Conservation (phyloP, 257 asterid species). For the Rehmannia glutinosa region DNA sequence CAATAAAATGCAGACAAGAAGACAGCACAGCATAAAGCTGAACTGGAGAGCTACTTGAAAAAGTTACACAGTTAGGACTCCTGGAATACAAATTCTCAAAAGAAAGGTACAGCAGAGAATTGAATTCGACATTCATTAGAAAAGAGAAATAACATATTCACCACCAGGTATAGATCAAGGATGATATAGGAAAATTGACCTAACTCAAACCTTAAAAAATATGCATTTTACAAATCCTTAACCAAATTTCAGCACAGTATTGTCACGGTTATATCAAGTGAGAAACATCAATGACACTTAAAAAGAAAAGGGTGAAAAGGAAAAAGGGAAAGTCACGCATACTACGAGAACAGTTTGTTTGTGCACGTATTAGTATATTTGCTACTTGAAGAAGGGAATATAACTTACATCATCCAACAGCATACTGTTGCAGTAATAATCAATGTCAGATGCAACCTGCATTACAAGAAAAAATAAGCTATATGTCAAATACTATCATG, state of each 20-base stretch:
- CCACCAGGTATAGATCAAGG: background rate
- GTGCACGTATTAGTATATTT: background rate
- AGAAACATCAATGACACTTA: background rate
- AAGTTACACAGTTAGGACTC: background rate
- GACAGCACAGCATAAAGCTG: background rate
- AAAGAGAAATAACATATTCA: background rate
- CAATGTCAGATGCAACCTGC: slow-evolving; percentile 89
- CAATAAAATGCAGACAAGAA: background rate
- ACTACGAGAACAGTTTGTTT: background rate
- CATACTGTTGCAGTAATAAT: slow-evolving; percentile 82
- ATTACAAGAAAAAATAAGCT: slow-evolving; percentile 21
- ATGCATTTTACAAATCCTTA: slow-evolving; percentile 2
- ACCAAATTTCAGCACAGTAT: slow-evolving; percentile 1
- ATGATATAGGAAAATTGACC: background rate
- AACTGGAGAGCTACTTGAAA: background rate
- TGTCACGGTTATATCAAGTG: background rate
- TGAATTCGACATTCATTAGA: background rate
- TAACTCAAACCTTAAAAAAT: no score
- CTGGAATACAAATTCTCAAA: background rate
- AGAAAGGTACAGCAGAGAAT: background rate
- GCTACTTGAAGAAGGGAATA: slow-evolving; percentile 7
- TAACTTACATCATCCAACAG: slow-evolving; percentile 97
- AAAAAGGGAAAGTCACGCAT: background rate
- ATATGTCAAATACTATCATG: background rate
- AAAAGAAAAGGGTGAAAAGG: background rate